phyloP scores from a whole-genome alignment of 2,329 filamentous ascomycete genomes.

The Stachybotrys chlorohalonatus region DNA sequence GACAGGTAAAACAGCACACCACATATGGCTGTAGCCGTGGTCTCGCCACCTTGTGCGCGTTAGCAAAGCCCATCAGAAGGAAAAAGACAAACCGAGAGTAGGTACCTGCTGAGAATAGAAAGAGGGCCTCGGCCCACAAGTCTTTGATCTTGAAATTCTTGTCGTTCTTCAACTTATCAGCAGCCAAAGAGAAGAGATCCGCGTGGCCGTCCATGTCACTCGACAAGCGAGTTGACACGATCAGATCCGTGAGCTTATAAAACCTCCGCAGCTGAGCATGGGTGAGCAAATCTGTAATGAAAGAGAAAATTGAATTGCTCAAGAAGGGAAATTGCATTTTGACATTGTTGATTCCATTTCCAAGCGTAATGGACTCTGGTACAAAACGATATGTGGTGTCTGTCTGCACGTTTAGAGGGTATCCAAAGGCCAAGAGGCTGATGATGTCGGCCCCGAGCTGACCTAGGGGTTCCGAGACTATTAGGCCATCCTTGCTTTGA shows the following conservation, averaged over 20 bases:
- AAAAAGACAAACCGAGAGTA: not conserved
- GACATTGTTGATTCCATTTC: slow-evolving; percentile 2
- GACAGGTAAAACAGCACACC: not conserved
- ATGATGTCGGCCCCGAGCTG: slow-evolving; percentile 2
- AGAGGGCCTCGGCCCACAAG: not conserved
- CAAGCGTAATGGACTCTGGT: not conserved
- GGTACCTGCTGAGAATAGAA: not conserved
- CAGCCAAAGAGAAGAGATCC: not conserved
- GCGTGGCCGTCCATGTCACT: not conserved
- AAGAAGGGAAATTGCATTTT: slow-evolving; percentile 3
- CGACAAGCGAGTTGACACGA: slow-evolving; percentile 1
- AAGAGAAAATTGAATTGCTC: not conserved
- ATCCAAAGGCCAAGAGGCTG: slow-evolving; percentile 3
- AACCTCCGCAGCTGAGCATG: not conserved
- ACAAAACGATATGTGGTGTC: slow-evolving; percentile 2
- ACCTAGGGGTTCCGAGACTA: not conserved
- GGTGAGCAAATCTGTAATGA: not conserved
- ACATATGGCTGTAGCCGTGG: not conserved
- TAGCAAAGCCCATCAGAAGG: not conserved
- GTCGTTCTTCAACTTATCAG: not conserved
- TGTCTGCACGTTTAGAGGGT: slow-evolving; percentile 2
- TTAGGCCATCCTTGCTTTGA: not conserved
- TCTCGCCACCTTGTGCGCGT: not conserved
- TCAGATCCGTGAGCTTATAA: not conserved
- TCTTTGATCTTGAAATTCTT: not conserved